Conservation (phyloP, 176 grass and related monocot genomes). For the Oryza rufipogon region DNA sequence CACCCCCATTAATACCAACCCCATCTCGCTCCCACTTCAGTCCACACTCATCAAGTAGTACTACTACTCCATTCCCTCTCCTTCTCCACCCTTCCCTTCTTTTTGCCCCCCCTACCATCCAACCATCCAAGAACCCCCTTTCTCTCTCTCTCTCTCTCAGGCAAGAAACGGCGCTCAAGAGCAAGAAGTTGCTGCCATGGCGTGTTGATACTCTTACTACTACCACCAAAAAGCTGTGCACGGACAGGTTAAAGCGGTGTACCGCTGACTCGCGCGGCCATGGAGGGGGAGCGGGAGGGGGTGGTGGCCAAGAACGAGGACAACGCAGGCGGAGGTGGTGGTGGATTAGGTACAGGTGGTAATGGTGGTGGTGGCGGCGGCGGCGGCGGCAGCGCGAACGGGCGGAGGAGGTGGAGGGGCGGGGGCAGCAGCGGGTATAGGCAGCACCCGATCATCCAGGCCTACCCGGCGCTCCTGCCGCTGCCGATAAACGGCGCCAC, state of each 20-base stretch:
- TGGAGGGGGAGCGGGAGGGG: conserved; percentile 34
- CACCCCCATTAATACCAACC: conserved; percentile 45
- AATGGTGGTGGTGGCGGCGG: conserved; percentile 20
- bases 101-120: conserved; percentile 65
- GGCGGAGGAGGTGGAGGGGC: conserved; percentile 38
- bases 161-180: neutral
- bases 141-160: neutral
- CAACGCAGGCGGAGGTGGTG: neutral
- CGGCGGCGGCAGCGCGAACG: conserved; percentile 3
- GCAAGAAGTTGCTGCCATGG: conserved; percentile 36
- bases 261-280: neutral
- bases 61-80: too few species aligned
- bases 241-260: conserved; percentile 6
- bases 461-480: conserved; percentile 82
- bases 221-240: conserved; percentile 26
- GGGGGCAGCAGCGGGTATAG: neutral
- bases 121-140: conserved; percentile 49
- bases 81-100: conserved; percentile 36
- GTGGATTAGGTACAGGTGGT: neutral
- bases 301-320: conserved; percentile 42
- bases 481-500: conserved; percentile 53
- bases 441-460: conserved; percentile 60
- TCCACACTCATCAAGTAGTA: neutral
- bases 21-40: conserved; percentile 26
- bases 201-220: neutral